Base-by-base conservation (phyloP, 164 flowering plant species). In the Liquidambar formosana region DNA sequence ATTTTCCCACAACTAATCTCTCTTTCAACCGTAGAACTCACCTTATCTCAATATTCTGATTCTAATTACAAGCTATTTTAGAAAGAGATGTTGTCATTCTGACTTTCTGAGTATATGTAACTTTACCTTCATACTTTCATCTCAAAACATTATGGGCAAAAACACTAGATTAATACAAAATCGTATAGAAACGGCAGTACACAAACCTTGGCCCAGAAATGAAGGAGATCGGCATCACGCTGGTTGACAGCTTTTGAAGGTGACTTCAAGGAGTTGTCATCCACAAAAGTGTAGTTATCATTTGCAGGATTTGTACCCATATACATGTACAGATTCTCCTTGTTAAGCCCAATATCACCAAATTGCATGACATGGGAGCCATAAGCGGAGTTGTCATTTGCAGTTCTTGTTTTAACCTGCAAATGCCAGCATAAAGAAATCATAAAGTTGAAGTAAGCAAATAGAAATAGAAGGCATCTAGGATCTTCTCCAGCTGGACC, bases 321-420 rank as follows among this genome's bases (percentile, higher is more conserved):
- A 73, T 85, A 94, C 61, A 72, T 22, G 78, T 79, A 82, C 41
- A 94, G 80, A 12, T 71, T 16, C 1, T 85, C 83, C 67, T 75
- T 75, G 81, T 79, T 84, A 33, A 89, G 85, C 13, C 65, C 60
- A 54, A 76, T 13, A 68, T 92, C 91, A 27, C 97, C 97, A 73
- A 79, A 90, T 83, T 94, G 90, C 94, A 88, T 89, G 61, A 92
- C 98, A 80, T 94, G 97, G 38, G 98, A 94, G 21, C 96, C 94
- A 61, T 66, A 79, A 60, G 9, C 61, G 46, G 68, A 73, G 76
- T 76, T 74, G 15, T 61, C 76, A 72, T 72, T 81, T 13, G 83
- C 66, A 23, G 98, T 92, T 81, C 96, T 83, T 65, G 12, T 65
- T 70, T 83, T 90, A 18, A 94, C 98, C 98, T 94, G 84, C 44